phyloP scores from a whole-genome alignment of 176 grass and related monocot species.

The Areca catechu region DNA sequence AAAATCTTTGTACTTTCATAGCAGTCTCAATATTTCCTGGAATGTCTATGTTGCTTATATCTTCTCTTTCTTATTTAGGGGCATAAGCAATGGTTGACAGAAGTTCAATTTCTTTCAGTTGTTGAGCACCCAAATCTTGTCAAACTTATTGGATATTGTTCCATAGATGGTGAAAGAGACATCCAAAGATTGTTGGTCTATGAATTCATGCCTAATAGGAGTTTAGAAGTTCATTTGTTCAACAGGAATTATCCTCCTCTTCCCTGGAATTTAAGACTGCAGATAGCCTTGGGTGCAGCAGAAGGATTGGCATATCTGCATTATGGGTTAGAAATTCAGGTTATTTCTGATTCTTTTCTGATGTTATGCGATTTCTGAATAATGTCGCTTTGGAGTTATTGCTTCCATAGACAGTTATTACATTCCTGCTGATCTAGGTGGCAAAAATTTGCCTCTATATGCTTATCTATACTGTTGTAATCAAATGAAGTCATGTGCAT shows the following conservation, averaged over 20 bases:
- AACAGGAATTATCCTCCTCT: slow-evolving; percentile 8
- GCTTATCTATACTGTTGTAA: too few relatives aligned
- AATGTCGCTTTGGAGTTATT: too few relatives aligned
- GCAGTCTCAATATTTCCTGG: too few relatives aligned
- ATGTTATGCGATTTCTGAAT: too few relatives aligned
- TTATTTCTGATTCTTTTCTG: too few relatives aligned
- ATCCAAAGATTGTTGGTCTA: slow-evolving; percentile 7
- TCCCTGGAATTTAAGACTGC: neutral
- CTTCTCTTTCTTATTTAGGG: slow-evolving; percentile 5
- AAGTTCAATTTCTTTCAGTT: slow-evolving; percentile 15
- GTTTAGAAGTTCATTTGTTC: slow-evolving; percentile 13
- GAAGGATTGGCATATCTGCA: slow-evolving; percentile 17
- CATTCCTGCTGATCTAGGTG: too few relatives aligned
- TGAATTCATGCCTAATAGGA: slow-evolving; percentile 11
- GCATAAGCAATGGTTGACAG: slow-evolving; percentile 15
- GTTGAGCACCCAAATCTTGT: slow-evolving; percentile 18
- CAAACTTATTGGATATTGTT: slow-evolving; percentile 14
- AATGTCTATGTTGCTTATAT: too few relatives aligned
- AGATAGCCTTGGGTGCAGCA: slow-evolving; percentile 11
- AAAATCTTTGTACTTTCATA: too few relatives aligned
- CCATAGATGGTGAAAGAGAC: slow-evolving; percentile 5
- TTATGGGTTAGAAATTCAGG: slow-evolving; percentile 8
- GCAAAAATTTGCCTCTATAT: too few relatives aligned
- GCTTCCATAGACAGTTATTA: too few relatives aligned
- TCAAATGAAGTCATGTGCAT: too few relatives aligned